Evolutionary conservation across 1,139 yeast species (phyloP), one percentile per base, ranked within the genome.

Genomic region (Saccharomyces uvarum): DNA sequence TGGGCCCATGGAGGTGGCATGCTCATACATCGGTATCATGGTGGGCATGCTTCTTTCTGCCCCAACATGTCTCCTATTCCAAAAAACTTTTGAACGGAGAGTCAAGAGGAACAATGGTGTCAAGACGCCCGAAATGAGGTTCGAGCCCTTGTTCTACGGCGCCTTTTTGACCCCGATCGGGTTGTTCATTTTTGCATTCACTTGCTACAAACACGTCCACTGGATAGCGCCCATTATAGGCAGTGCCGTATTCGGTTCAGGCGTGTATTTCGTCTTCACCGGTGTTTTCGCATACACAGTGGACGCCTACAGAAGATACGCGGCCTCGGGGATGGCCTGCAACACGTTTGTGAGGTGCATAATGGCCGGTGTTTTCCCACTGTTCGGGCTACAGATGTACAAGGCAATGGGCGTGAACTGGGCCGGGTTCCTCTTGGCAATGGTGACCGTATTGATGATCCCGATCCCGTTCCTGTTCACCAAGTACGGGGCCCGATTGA

Each of bases 271-370:
- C 63, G 76, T 83, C 65, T 76, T 79, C 78, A 73, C 81, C 71
- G 75, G 82, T 65, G 71, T 79, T 63, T 69, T 86, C 56, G 77
- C 80, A 55, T 86, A 86, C 63, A 74, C 85, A 48, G 83, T 83
- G 5, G 85, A 83, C 67, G 80, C 86, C 0, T 86, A 83, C 66
- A 74, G 80, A 31, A 71, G 74, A 27, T 82, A 78, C 59, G 83
- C 90, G 9, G 96, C 96, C 0, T 82, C 90, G 9, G 95, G 90
- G 0, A 76, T 88, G 69, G 95, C 95, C 4, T 90, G 91, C 9
- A 87, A 84, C 67, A 82, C 88, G 33, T 78, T 88, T 58, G 73
- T 84, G 54, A 77, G 96, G 65, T 83, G 87, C 54, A 63, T 80
- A 2, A 73, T 85, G 73, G 89, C 90, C 4, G 86, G 88, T 6